phyloP scores from a whole-genome alignment of 2,329 filamentous ascomycete genomes.

The Metarhizium rileyi region DNA sequence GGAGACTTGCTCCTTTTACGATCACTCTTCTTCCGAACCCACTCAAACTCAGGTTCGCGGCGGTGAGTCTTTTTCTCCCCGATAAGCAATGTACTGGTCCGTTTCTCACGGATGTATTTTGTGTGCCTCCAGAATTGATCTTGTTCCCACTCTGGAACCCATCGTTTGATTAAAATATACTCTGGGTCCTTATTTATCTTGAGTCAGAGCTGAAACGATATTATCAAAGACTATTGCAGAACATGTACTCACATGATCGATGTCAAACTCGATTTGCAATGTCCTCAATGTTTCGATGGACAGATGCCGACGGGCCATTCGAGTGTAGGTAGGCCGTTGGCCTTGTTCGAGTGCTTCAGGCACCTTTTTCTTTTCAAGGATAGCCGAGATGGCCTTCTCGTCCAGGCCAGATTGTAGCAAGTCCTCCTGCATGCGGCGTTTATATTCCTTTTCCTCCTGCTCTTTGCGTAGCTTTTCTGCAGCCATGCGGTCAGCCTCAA shows the following conservation, averaged over 20 bases:
- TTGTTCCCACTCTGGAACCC: slow-evolving; percentile 62
- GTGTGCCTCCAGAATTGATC: slow-evolving; percentile 66
- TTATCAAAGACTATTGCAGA: not conserved
- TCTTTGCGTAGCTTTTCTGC: slow-evolving; percentile 39
- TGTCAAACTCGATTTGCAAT: slow-evolving; percentile 47
- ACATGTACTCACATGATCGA: slow-evolving; percentile 39
- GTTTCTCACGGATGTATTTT: slow-evolving; percentile 48
- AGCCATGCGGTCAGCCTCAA: slow-evolving; percentile 36
- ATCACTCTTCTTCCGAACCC: slow-evolving; percentile 46
- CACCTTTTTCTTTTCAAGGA: slow-evolving; percentile 46
- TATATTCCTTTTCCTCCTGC: slow-evolving; percentile 42
- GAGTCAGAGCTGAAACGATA: not conserved
- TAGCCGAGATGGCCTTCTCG: slow-evolving; percentile 48
- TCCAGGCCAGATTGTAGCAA: slow-evolving; percentile 48
- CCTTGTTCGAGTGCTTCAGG: slow-evolving; percentile 19
- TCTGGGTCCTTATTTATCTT: slow-evolving; percentile 44
- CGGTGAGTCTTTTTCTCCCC: slow-evolving; percentile 34
- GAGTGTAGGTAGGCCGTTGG: slow-evolving; percentile 47
- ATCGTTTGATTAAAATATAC: slow-evolving; percentile 63
- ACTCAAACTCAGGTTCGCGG: slow-evolving; percentile 41
- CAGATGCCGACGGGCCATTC: slow-evolving; percentile 52
- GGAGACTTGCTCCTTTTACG: slow-evolving; percentile 47
- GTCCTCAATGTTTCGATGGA: slow-evolving; percentile 50
- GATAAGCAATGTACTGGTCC: slow-evolving; percentile 35
- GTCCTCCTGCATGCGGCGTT: slow-evolving; percentile 46